Conservation (phyloP, 2,329 filamentous ascomycete genomes). For the Epichloe baconii region DNA sequence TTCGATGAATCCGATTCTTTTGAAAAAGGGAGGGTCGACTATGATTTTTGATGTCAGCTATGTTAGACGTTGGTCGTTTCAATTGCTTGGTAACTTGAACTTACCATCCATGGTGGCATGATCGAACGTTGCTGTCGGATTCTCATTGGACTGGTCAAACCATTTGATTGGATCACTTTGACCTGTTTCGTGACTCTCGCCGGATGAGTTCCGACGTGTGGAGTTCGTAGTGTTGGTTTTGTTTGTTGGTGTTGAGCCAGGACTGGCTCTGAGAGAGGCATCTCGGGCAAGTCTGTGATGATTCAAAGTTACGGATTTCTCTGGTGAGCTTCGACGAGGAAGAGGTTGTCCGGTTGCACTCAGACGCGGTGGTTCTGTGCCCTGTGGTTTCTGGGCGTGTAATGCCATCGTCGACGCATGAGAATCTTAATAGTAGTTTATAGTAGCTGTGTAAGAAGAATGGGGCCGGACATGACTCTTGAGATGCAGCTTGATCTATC, state of each 20-base stretch:
- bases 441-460: neutral
- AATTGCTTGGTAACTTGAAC: neutral
- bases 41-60: neutral
- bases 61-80: neutral
- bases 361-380: conserved; percentile 13
- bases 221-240: conserved; percentile 10
- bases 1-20: conserved; percentile 39
- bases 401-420: conserved; percentile 19
- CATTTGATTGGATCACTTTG: conserved; percentile 38
- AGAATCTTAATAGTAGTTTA: conserved; percentile 1
- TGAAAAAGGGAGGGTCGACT: conserved; percentile 42
- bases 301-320: conserved; percentile 33
- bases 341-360: conserved; percentile 26
- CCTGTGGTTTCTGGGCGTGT: conserved; percentile 11
- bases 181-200: conserved; percentile 34
- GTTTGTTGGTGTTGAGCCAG: conserved; percentile 12
- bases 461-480: neutral
- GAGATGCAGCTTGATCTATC: neutral
- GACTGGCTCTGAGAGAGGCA: conserved; percentile 19
- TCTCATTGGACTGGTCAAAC: conserved; percentile 41
- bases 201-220: conserved; percentile 30
- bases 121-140: conserved; percentile 30
- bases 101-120: conserved; percentile 35
- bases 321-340: conserved; percentile 30
- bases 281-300: conserved; percentile 33